A percentile compares a stretch with the other conserved stretches of the same genome.
Evolutionary conservation across 352 stramenopile species (phyloP).

Genomic region (Globisporangium camurandrum): DNA sequence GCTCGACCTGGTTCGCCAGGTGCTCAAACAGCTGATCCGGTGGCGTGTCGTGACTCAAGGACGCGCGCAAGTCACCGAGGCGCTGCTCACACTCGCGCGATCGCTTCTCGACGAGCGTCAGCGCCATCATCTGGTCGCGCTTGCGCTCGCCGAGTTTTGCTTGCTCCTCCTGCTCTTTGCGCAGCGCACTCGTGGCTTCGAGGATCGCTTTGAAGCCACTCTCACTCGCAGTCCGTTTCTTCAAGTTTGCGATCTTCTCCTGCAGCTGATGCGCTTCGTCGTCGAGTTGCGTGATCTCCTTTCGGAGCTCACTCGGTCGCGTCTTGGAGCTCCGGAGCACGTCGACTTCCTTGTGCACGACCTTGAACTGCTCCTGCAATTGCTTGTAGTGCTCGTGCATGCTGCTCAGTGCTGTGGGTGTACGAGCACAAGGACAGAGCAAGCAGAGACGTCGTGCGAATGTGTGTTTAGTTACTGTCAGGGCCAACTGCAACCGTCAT

Average conservation of each 20-base stretch:
- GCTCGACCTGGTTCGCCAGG: slow-evolving; percentile 66
- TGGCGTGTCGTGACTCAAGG: slow-evolving; percentile 62
- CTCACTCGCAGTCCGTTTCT: slow-evolving; percentile 81
- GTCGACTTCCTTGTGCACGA: slow-evolving; percentile 87
- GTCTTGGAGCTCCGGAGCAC: slow-evolving; percentile 70
- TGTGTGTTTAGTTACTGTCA: too few species aligned
- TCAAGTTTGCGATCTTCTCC: slow-evolving; percentile 87
- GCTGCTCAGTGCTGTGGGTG: slow-evolving; percentile 34
- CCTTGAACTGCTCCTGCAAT: slow-evolving; percentile 91
- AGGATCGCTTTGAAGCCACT: slow-evolving; percentile 86
- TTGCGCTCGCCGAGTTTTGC: slow-evolving; percentile 86
- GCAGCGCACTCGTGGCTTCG: slow-evolving; percentile 84
- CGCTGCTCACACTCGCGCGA: slow-evolving; percentile 63
- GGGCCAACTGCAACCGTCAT: too few species aligned
- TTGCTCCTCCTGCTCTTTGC: slow-evolving; percentile 93
- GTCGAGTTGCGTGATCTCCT: slow-evolving; percentile 90
- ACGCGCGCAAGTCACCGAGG: slow-evolving; percentile 63
- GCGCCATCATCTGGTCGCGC: slow-evolving; percentile 80
- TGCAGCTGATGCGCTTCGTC: slow-evolving; percentile 86
- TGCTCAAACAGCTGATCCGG: slow-evolving; percentile 87
- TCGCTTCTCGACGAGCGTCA: slow-evolving; percentile 81
- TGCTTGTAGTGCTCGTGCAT: slow-evolving; percentile 90
- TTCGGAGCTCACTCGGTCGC: slow-evolving; percentile 73
- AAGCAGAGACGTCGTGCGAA: background rate
- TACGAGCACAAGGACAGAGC: background rate